These are phyloP conservation scores for Chlamydomonas sp. DNA, from an alignment of 139 green algal genomes.

Conservation along the genomic window DNA sequence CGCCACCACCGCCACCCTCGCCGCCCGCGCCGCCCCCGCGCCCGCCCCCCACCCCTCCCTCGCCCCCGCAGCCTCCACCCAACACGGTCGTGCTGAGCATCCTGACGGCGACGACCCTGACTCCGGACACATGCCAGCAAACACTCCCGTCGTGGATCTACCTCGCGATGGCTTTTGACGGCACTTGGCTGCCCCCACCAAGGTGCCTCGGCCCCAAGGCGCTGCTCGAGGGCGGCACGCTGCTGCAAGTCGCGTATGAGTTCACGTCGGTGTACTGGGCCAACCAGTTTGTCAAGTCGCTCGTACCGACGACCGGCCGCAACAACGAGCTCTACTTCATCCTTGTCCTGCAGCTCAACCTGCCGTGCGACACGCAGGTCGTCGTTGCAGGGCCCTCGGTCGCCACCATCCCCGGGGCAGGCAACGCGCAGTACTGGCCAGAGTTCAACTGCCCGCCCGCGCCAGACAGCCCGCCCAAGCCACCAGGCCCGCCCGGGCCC, in stretches of 20 bases:
- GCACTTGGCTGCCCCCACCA: neutral
- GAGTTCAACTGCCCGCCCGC: constrained; percentile 11
- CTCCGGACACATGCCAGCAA: too few relatives aligned
- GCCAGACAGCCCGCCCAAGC: neutral
- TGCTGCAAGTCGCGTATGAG: neutral
- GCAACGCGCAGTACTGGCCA: constrained; percentile 5
- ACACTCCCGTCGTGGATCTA: too few relatives aligned
- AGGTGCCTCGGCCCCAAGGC: neutral
- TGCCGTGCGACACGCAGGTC: neutral
- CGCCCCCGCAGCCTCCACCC: neutral
- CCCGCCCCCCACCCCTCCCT: constrained; percentile 1
- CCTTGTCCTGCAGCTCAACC: neutral
- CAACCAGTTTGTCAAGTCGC: neutral
- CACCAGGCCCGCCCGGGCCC: constrained; percentile 1
- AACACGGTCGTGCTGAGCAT: too few relatives aligned
- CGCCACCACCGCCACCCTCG: neutral
- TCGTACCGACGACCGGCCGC: neutral
- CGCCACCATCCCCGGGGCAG: neutral
- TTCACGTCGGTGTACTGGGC: neutral
- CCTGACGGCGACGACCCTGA: too few relatives aligned
- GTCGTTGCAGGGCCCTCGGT: neutral
- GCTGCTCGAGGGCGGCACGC: neutral
- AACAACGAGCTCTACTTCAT: neutral
- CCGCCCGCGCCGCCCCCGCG: neutral
- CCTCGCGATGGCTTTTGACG: neutral